Conservation (phyloP, 1,139 yeast species). For the Protomyces inouyei region DNA sequence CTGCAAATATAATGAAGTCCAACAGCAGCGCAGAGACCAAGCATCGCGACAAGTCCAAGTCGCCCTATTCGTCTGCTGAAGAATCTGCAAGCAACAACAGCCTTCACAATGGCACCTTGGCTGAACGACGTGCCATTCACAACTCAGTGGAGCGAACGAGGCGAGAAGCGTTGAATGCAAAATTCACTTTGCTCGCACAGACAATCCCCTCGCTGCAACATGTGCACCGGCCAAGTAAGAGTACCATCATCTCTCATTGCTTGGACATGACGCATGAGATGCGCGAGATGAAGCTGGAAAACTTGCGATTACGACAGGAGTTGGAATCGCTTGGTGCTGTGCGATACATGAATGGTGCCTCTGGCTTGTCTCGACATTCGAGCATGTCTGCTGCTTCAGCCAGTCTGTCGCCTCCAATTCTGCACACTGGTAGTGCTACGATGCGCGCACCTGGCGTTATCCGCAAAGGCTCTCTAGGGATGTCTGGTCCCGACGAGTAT, state of each 20-base stretch:
- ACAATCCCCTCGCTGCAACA: constrained; percentile 17
- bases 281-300: constrained; percentile 14
- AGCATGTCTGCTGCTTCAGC: not conserved
- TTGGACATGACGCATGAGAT: constrained; percentile 20
- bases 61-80: not conserved
- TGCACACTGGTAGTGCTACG: not conserved
- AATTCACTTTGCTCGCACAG: constrained; percentile 16
- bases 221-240: constrained; percentile 23
- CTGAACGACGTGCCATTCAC: constrained; percentile 25
- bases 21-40: not conserved
- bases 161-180: constrained; percentile 17
- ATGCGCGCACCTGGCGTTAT: not conserved
- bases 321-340: constrained; percentile 4
- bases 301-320: constrained; percentile 17
- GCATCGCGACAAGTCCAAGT: not conserved
- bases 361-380: not conserved
- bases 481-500: not conserved
- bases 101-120: not conserved
- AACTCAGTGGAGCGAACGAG: constrained; percentile 23
- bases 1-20: not conserved
- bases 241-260: constrained; percentile 20
- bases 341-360: not conserved
- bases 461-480: not conserved
- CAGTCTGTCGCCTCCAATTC: not conserved
- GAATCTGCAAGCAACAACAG: not conserved